Percentiles rank a stretch among this genome's conserved stretches.
Evolutionary conservation across 768 basidiomycete genomes (phyloP).

Genomic region (Paxillus ammoniavirescens): DNA sequence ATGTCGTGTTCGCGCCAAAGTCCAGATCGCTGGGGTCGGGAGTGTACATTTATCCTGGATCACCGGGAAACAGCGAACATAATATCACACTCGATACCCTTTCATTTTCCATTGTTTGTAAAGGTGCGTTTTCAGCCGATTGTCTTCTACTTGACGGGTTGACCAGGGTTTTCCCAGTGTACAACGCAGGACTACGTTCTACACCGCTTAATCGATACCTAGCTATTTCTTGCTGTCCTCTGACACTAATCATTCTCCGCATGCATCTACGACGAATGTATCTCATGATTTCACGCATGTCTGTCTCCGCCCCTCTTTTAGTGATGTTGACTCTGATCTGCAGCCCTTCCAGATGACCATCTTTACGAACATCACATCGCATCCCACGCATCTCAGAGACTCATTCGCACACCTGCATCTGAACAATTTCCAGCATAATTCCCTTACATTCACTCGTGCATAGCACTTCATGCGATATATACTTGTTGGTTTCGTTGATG

Average conservation of each 20-base stretch:
- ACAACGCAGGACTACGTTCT: constrained; percentile 24
- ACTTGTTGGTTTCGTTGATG: background rate
- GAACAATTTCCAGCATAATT: constrained; percentile 24
- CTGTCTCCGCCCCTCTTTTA: background rate
- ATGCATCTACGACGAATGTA: constrained; percentile 29
- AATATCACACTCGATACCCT: constrained; percentile 1
- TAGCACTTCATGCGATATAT: constrained; percentile 19
- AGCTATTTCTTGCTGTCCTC: constrained; percentile 21
- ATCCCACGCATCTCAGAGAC: constrained; percentile 19
- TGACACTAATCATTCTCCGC: constrained; percentile 27
- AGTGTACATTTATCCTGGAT: constrained; percentile 79
- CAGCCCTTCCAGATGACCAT: constrained; percentile 23
- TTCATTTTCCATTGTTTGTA: constrained; percentile 18
- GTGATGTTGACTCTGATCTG: background rate
- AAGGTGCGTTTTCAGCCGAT: constrained; percentile 15
- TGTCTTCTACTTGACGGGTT: background rate
- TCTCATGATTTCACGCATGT: constrained; percentile 26
- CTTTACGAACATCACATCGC: constrained; percentile 22
- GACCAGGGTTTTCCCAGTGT: constrained; percentile 20
- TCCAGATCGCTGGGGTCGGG: constrained; percentile 71
- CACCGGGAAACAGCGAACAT: constrained; percentile 47
- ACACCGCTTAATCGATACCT: constrained; percentile 23
- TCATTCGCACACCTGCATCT: constrained; percentile 27
- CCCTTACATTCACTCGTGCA: constrained; percentile 21
- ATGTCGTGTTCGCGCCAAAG: constrained; percentile 74